Evolutionary conservation across 164 flowering plant genomes (phyloP).

Genomic region (Annona squamosa): DNA sequence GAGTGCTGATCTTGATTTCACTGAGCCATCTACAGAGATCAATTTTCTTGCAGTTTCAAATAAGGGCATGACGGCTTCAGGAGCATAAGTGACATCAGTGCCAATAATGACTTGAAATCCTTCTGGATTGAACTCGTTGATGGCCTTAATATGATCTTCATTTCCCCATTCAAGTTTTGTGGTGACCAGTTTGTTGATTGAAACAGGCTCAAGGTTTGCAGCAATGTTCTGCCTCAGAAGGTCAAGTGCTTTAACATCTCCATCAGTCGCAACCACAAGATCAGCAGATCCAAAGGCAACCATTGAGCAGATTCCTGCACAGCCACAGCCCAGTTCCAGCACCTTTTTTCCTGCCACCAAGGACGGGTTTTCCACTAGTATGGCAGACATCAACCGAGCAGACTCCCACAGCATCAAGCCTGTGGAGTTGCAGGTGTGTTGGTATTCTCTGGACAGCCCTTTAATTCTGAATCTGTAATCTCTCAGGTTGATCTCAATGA

Average conservation of each 20-base stretch:
- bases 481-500: slow-evolving; percentile 37
- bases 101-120: slow-evolving; percentile 87
- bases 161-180: slow-evolving; percentile 85
- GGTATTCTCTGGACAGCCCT: slow-evolving; percentile 62
- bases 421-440: slow-evolving; percentile 96
- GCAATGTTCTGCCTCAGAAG: slow-evolving; percentile 51
- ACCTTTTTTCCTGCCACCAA: slow-evolving; percentile 67
- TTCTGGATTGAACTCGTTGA: slow-evolving; percentile 32
- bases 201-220: slow-evolving; percentile 38
- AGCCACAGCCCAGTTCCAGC: slow-evolving; percentile 85
- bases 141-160: slow-evolving; percentile 35
- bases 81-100: slow-evolving; percentile 73
- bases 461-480: slow-evolving; percentile 48
- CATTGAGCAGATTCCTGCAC: slow-evolving; percentile 86
- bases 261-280: slow-evolving; percentile 80
- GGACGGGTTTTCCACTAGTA: slow-evolving; percentile 60
- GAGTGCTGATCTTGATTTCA: slow-evolving; percentile 36
- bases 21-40: slow-evolving; percentile 24
- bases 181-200: slow-evolving; percentile 26
- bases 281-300: slow-evolving; percentile 60
- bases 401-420: slow-evolving; percentile 99
- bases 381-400: slow-evolving; percentile 76
- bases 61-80: slow-evolving; percentile 66
- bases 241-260: slow-evolving; percentile 59
- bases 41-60: slow-evolving; percentile 69